Conservation (phyloP, 2,329 filamentous ascomycete species). For the Cephalotrichum gorgonifer region DNA sequence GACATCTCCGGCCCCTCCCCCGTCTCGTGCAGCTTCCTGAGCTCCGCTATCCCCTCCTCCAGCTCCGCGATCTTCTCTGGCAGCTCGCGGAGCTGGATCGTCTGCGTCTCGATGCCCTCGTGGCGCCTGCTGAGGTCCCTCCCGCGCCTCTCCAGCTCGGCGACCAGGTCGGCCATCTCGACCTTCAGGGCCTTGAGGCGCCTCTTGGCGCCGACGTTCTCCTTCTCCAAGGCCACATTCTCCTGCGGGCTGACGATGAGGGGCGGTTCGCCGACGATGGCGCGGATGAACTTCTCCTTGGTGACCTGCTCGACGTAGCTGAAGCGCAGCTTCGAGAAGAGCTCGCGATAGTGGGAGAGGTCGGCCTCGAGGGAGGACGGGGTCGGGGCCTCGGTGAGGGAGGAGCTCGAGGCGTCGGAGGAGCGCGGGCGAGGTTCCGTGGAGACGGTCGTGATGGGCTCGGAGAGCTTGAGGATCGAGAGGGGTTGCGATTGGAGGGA, state of each 20-base stretch:
- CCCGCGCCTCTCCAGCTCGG: conserved; percentile 57
- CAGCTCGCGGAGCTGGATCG: conserved; percentile 36
- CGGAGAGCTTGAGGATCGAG: conserved; percentile 66
- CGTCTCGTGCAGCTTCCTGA: conserved; percentile 21
- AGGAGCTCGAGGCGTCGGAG: conserved; percentile 61
- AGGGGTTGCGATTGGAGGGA: conserved; percentile 49
- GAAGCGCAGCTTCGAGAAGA: conserved; percentile 93
- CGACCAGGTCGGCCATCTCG: conserved; percentile 64
- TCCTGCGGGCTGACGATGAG: conserved; percentile 74
- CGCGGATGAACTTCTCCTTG: conserved; percentile 93
- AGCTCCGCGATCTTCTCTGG: conserved; percentile 38
- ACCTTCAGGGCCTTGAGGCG: conserved; percentile 70
- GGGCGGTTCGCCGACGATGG: conserved; percentile 84
- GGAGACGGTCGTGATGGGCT: conserved; percentile 42
- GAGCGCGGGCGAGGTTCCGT: conserved; percentile 38
- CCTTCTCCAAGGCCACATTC: conserved; percentile 64
- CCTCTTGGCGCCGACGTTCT: conserved; percentile 61
- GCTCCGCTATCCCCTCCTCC: conserved; percentile 33
- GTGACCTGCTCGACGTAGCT: conserved; percentile 97
- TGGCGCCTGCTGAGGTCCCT: conserved; percentile 46
- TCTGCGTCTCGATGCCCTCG: conserved; percentile 38
- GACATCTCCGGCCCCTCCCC: conserved; percentile 37
- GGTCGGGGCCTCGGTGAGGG: conserved; percentile 53
- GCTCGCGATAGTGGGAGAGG: conserved; percentile 81
- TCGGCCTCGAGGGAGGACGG: conserved; percentile 75